Percentiles rank a stretch among this genome's conserved stretches.
phyloP scores from a whole-genome alignment of 495 filamentous ascomycete species.

The Lophiotrema nucula region DNA sequence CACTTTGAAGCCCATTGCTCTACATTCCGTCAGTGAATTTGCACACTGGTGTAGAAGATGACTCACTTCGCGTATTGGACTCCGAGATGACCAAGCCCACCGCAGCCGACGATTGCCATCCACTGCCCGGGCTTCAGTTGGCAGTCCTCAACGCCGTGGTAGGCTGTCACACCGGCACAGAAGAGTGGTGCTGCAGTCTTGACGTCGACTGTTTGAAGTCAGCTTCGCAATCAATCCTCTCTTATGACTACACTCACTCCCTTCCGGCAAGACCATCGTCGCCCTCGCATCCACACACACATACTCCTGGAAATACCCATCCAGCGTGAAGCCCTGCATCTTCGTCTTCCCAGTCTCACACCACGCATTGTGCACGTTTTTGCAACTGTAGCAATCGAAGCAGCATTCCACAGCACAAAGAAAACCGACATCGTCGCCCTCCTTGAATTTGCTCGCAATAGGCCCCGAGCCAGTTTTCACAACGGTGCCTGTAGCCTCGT shows the following conservation, averaged over 20 bases:
- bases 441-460: slow-evolving; percentile 33
- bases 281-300: slow-evolving; percentile 31
- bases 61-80: slow-evolving; percentile 38
- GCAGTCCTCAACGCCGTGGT: slow-evolving; percentile 33
- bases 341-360: slow-evolving; percentile 32
- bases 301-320: slow-evolving; percentile 40
- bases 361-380: slow-evolving; percentile 21
- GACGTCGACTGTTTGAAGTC: slow-evolving; percentile 27
- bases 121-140: slow-evolving; percentile 30
- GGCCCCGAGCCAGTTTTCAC: slow-evolving; percentile 25
- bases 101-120: slow-evolving; percentile 38
- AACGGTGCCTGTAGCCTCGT: slow-evolving; percentile 35
- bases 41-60: background rate
- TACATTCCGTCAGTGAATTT: background rate
- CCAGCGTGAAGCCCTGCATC: slow-evolving; percentile 36
- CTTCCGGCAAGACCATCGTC: slow-evolving; percentile 32
- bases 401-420: slow-evolving; percentile 36
- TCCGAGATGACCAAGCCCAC: slow-evolving; percentile 36
- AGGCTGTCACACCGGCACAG: slow-evolving; percentile 39
- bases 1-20: slow-evolving; percentile 36
- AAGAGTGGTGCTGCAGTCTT: slow-evolving; percentile 37
- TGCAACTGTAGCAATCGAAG: slow-evolving; percentile 35
- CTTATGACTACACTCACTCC: background rate
- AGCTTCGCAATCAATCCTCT: background rate
- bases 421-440: slow-evolving; percentile 36